Evolutionary conservation across 495 filamentous ascomycete genomes (phyloP), one percentile per base, ranked within the genome.

Genomic region (Hypoxylon subgilvum): DNA sequence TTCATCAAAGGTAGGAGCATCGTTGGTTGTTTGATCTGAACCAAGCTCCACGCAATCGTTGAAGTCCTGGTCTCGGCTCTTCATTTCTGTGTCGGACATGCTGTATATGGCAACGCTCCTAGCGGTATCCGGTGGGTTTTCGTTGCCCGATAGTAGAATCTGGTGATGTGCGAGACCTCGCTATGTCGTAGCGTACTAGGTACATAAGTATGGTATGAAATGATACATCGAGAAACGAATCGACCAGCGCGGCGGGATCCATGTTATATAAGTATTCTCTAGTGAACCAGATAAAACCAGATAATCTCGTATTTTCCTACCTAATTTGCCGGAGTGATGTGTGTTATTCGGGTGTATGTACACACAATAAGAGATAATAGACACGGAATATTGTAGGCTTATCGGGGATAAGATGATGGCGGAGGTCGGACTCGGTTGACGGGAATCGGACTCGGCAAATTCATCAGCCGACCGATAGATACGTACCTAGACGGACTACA

Each of bases 391-490:
- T 36, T 17, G 19, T 44, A 19, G 13, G 28, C 23, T 4, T 27
- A 27, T 27, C 42, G 49, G 43, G n/a, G 19, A 49, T 61, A 54
- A 50, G 27, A 19, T 16, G 17, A 41, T 10, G 25, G 27, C 25
- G 17, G 14, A n/a, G 18, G 6, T 50, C 54, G 30, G 46, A 3
- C 31, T 50, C 46, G 40, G 23, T 36, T 12, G 6, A 52, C 47
- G 47, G 56, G 8, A 3, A 16, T 51, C 56, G 57, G 57, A 50
- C 19, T 63, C 59, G 59, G 59, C 17, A 44, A 63, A 63, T 63
- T 61, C 13, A 25, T 19, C 6, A 28, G 23, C 13, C 31, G 41
- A 48, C 23, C 8, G 6, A n/a, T n/a, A n/a, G n/a, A n/a, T n/a
- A n/a, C n/a, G n/a, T n/a, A n/a, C n/a, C n/a, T n/a, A n/a, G n/a